Conservation (phyloP, 2,329 filamentous ascomycete species). For the Pyrenophora tritici-repentis region DNA sequence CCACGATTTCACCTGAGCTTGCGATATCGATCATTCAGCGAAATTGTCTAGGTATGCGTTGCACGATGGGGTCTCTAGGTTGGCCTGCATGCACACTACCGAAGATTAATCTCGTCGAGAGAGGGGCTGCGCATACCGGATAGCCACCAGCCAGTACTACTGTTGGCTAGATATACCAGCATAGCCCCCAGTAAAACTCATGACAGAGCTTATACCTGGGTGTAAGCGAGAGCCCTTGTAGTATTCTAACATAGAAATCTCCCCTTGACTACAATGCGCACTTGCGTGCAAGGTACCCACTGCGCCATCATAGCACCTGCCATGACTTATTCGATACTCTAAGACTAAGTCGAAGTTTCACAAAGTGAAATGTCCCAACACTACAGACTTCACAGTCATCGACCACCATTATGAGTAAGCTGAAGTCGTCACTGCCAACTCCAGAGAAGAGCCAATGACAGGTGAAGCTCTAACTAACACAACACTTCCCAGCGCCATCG, state of each 20-base stretch:
- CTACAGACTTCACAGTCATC: constrained; percentile 33
- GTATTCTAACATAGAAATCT: not conserved
- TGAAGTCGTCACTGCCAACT: not conserved
- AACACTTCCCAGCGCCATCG: constrained; percentile 43
- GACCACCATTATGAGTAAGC: constrained; percentile 45
- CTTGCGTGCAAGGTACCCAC: constrained; percentile 29
- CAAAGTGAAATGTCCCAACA: constrained; percentile 21
- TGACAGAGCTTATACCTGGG: no score
- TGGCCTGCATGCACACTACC: constrained; percentile 21
- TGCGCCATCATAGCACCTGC: constrained; percentile 19
- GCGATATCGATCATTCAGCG: no score
- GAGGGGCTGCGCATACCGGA: constrained; percentile 20
- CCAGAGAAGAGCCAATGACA: no score
- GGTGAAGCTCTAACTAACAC: constrained; percentile 4
- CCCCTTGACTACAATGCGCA: constrained; percentile 30
- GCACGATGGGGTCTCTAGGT: not conserved
- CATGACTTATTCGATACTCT: constrained; percentile 2
- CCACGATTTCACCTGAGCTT: no score
- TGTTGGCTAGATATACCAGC: not conserved
- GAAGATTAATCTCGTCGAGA: constrained; percentile 21
- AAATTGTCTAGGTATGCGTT: no score
- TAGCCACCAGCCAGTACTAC: constrained; percentile 24
- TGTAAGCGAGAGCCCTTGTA: no score
- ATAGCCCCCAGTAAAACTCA: no score
- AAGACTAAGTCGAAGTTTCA: constrained; percentile 17